Percentiles rank a stretch among this genome's conserved stretches.
Conservation (phyloP, 2,329 filamentous ascomycete genomes). For the Nemania serpens region DNA sequence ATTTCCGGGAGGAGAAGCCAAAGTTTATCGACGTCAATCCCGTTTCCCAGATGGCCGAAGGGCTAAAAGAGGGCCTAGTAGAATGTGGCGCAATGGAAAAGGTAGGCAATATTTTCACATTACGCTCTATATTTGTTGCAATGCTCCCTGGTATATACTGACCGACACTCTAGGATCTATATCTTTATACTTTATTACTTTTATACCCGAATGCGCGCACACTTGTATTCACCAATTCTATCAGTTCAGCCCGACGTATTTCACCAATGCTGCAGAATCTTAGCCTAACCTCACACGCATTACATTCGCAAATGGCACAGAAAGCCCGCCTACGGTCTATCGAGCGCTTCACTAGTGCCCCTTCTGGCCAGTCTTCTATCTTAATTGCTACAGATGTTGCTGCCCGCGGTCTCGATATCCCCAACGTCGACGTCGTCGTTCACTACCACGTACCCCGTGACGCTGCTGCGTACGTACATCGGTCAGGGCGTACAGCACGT, state of each 20-base stretch:
- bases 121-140: not conserved
- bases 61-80: slow-evolving; percentile 85
- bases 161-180: slow-evolving; percentile 70
- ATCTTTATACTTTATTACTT: slow-evolving; percentile 84
- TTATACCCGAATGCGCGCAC: slow-evolving; percentile 81
- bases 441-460: slow-evolving; percentile 95
- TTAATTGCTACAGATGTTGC: slow-evolving; percentile 93
- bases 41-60: slow-evolving; percentile 82
- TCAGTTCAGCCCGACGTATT: slow-evolving; percentile 86
- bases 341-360: slow-evolving; percentile 78
- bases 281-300: slow-evolving; percentile 71
- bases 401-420: slow-evolving; percentile 90
- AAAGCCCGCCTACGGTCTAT: slow-evolving; percentile 93
- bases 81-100: slow-evolving; percentile 95
- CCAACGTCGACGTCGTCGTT: slow-evolving; percentile 83
- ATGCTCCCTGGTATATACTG: slow-evolving; percentile 3
- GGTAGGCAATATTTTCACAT: slow-evolving; percentile 49
- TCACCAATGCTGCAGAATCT: slow-evolving; percentile 84
- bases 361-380: slow-evolving; percentile 62
- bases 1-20: slow-evolving; percentile 82
- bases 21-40: slow-evolving; percentile 94
- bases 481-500: slow-evolving; percentile 91
- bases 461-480: slow-evolving; percentile 93
- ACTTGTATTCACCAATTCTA: slow-evolving; percentile 94
- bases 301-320: slow-evolving; percentile 95